Percentiles rank a stretch among this genome's conserved stretches.
These are phyloP conservation scores for Citeromyces matritensis DNA, from an alignment of 805 yeast species.

Conservation along the genomic window DNA sequence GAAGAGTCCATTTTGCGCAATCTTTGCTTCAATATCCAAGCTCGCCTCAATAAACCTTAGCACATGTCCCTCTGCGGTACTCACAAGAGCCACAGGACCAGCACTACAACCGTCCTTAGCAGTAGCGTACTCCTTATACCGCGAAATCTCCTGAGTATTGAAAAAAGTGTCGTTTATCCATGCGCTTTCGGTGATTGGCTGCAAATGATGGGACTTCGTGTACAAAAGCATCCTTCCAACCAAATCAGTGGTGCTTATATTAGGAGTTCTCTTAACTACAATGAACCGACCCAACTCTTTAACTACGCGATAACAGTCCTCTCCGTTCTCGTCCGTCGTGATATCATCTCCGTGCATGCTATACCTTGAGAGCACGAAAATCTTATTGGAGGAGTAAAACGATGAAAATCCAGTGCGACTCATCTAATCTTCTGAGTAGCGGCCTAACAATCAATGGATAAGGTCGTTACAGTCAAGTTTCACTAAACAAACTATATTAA, in stretches of 20 bases:
- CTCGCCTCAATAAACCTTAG: slow-evolving; percentile 16
- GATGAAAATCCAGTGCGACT: background rate
- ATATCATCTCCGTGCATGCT: slow-evolving; percentile 99
- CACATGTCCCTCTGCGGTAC: slow-evolving; percentile 13
- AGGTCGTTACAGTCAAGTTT: no score
- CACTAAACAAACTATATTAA: background rate
- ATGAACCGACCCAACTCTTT: slow-evolving; percentile 77
- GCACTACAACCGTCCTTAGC: slow-evolving; percentile 42
- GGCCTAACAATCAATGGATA: background rate
- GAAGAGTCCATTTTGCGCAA: slow-evolving; percentile 12
- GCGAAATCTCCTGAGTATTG: slow-evolving; percentile 9
- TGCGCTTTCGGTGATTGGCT: slow-evolving; percentile 14
- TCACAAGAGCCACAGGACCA: slow-evolving; percentile 42
- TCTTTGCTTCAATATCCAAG: slow-evolving; percentile 12
- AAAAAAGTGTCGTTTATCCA: slow-evolving; percentile 14
- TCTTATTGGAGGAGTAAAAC: background rate
- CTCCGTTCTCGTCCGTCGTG: slow-evolving; percentile 90
- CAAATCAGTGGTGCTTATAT: slow-evolving; percentile 88
- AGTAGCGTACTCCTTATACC: slow-evolving; percentile 42
- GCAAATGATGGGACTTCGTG: slow-evolving; percentile 43
- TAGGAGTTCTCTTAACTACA: slow-evolving; percentile 88
- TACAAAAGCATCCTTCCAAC: slow-evolving; percentile 73
- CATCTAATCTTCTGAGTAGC: background rate
- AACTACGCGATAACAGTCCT: slow-evolving; percentile 78
- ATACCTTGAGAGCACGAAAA: no score